Base-by-base conservation (phyloP, 2,329 filamentous ascomycete genomes). In the Allantophomopsis cytisporea region DNA sequence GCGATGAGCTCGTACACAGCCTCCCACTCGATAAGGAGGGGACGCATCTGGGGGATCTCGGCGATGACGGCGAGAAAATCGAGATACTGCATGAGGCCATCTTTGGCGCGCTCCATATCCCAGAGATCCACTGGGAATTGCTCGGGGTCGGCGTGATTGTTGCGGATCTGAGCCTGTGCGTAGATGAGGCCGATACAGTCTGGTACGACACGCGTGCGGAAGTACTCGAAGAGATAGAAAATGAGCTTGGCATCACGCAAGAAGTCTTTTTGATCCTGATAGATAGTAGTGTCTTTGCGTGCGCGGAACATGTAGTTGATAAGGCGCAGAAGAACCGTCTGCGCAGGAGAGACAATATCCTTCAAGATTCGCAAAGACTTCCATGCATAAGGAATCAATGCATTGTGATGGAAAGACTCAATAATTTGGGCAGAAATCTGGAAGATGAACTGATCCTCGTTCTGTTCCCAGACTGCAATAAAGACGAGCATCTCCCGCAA, bases 51-150 rank as follows among this genome's bases (percentile, higher is more conserved):
- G 34, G 80, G 71, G 50, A 89, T 82, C 53, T 94, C 88, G 0
- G 85, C 87, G 20, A 94, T 74, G 0, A 91, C 88, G 13, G 83
- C 86, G 39, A 95, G 82, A 56, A 96, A 94, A 50, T 95, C 88
- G 2, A 96, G 74, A 54, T 94, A 94, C 58, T 95, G 88, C 38
- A 88, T 86, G 1, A 96, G 76, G 1, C 89, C 89, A 53, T 96
- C 89, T 57, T 94, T 94, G 42, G 93, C 89, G 12, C 89, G 77
- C 57, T 96, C 89, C 82, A 96, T 94, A 52, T 96, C 89, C 89
- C 89, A 96, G 36, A 87, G 73, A 51, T 96, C 93, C 2, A 95
- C 78, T 0, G 89, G 89, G 51, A 95, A 96, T 52, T 95, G 88
- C 45, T 84, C 77, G 0, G 85, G 78, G 43, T 89, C 74, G 13